Base-by-base conservation (phyloP, 2,329 filamentous ascomycete species). In the Epichloe aotearoae region DNA sequence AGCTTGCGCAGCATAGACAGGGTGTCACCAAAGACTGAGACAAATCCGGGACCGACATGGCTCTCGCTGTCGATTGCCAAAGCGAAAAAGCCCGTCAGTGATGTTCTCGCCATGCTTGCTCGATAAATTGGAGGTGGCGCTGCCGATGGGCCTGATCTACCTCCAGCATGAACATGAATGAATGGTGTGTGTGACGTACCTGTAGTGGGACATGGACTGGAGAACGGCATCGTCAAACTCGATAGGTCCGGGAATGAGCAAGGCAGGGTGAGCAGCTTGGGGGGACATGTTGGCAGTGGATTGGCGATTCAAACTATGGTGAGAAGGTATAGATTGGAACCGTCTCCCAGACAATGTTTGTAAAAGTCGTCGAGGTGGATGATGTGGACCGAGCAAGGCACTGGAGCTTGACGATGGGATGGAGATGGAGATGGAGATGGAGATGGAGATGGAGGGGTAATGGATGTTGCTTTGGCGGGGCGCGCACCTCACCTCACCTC, bases 221-320 rank as follows among this genome's bases (percentile, higher is more conserved):
- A 96, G 81, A 54, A 97, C 91, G 46, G 83, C 89, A 91, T 97
- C 91, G 67, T 96, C 91, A 65, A 96, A 96, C 73, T 97, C 91
- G 68, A 97, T 95, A 63, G 93, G 93, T 56, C 93, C 93, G 47
- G 93, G 93, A 64, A 98, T 97, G 71, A 98, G 82, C 70, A 98
- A 76, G 51, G 91, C 84, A 42, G 80, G 70, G 64, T 84, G 80
- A 47, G 73, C 68, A 50, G 78, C 73, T 60, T 83, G 80, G 53
- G 73, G 74, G 58, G 79, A 82, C 80, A 83, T 83, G 50, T 63
- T 73, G 64, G 62, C 55, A 19, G 17, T 10, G 17, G 11, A 8
- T n/a, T 11, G 49, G 39, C 19, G 34, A 17, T 33, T 7, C 2
- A 38, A 20, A 5, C 2, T 23, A 12, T 17, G 19, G 19, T 39